Evolutionary conservation across 805 yeast species (phyloP).

Genomic region (Candida germanica): DNA sequence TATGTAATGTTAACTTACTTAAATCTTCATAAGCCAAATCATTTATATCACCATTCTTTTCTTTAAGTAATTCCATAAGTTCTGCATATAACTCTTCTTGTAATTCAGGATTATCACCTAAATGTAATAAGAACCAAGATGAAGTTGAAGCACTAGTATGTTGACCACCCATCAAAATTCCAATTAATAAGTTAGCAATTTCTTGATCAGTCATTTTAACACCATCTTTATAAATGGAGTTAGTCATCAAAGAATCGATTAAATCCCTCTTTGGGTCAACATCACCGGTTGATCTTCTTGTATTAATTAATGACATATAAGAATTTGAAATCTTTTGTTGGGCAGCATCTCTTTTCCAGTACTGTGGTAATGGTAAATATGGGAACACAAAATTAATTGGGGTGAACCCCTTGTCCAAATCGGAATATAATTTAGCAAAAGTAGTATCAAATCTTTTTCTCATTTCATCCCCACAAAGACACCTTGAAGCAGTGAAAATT

Average conservation of each 20-base stretch:
- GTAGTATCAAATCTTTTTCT: slow-evolving; percentile 76
- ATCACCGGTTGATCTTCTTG: slow-evolving; percentile 75
- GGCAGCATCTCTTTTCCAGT: slow-evolving; percentile 82
- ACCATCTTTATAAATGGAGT: slow-evolving; percentile 89
- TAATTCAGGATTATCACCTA: slow-evolving; percentile 81
- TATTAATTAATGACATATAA: slow-evolving; percentile 71
- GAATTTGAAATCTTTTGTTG: slow-evolving; percentile 77
- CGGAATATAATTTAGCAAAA: slow-evolving; percentile 82
- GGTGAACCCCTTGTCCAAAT: slow-evolving; percentile 94
- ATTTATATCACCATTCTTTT: slow-evolving; percentile 41
- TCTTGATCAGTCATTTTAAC: slow-evolving; percentile 91
- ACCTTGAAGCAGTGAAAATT: slow-evolving; percentile 91
- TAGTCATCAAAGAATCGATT: slow-evolving; percentile 80
- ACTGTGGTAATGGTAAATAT: slow-evolving; percentile 82
- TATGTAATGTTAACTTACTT: slow-evolving; percentile 76
- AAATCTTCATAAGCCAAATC: slow-evolving; percentile 80
- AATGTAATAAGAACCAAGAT: slow-evolving; percentile 89
- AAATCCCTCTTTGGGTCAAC: slow-evolving; percentile 77
- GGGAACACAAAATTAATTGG: slow-evolving; percentile 96
- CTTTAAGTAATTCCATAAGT: slow-evolving; percentile 59
- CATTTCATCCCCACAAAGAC: slow-evolving; percentile 88
- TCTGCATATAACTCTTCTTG: slow-evolving; percentile 81
- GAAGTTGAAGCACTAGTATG: slow-evolving; percentile 96
- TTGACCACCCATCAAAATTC: slow-evolving; percentile 98
- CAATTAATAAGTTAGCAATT: slow-evolving; percentile 86